phyloP scores from a whole-genome alignment of 805 yeast species.

The Lachancea sp. region DNA sequence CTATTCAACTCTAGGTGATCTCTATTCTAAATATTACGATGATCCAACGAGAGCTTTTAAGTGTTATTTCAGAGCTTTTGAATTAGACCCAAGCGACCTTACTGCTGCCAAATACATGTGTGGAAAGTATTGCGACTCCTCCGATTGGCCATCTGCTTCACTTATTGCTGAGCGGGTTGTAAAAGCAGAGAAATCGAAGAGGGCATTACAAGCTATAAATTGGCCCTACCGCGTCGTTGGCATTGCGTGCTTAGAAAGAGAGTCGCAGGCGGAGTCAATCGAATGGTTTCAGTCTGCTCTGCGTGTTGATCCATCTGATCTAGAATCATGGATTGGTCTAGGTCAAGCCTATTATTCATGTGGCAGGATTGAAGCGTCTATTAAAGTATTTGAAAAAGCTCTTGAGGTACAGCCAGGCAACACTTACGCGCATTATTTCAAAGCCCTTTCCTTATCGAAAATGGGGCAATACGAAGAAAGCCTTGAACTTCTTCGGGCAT shows the following conservation, averaged over 20 bases:
- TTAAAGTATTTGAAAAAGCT: constrained; percentile 71
- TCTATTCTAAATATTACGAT: constrained; percentile 52
- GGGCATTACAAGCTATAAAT: constrained; percentile 40
- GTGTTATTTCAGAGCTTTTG: constrained; percentile 86
- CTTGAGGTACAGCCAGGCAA: constrained; percentile 45
- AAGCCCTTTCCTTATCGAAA: constrained; percentile 58
- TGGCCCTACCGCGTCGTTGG: constrained; percentile 95
- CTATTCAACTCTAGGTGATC: constrained; percentile 70
- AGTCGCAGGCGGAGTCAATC: constrained; percentile 71
- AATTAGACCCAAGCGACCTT: constrained; percentile 70
- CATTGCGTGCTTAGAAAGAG: constrained; percentile 61
- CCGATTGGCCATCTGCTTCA: constrained; percentile 84
- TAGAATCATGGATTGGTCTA: constrained; percentile 86
- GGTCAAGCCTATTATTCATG: constrained; percentile 90
- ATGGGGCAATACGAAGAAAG: constrained; percentile 65
- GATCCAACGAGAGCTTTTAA: constrained; percentile 70
- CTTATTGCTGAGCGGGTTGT: constrained; percentile 62
- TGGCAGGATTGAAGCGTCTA: constrained; percentile 83
- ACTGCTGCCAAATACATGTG: constrained; percentile 70
- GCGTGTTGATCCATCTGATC: constrained; percentile 57
- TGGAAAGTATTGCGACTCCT: constrained; percentile 53
- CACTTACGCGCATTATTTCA: constrained; percentile 59
- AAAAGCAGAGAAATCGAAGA: constrained; percentile 53
- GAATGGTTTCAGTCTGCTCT: constrained; percentile 85
- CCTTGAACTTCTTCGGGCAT: constrained; percentile 38